A percentile compares a stretch with the other conserved stretches of the same genome.
Evolutionary conservation across 306 rosid genomes (phyloP).

Genomic region (Rosa persica): DNA sequence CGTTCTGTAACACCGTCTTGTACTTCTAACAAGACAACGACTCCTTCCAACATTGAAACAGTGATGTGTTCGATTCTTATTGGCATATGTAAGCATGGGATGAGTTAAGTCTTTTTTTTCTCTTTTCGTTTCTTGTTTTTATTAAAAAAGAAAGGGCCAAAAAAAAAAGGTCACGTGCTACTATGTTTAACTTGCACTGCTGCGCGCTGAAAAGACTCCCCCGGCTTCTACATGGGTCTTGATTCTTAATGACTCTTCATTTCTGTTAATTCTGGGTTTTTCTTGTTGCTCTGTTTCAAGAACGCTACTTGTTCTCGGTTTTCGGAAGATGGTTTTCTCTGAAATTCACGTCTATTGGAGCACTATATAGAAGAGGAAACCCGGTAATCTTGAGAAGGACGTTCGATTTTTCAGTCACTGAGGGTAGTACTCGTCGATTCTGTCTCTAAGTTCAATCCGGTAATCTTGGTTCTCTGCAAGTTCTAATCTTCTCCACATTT

Average conservation of each 20-base stretch:
- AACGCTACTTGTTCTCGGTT: not conserved
- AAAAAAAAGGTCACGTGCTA: too few relatives aligned
- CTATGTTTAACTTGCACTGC: too few relatives aligned
- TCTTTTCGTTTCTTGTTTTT: too few relatives aligned
- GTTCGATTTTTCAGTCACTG: constrained; percentile 45
- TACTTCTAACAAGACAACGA: too few relatives aligned
- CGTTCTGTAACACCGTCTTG: too few relatives aligned
- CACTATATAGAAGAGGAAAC: not conserved
- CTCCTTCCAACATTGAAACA: too few relatives aligned
- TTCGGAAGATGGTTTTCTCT: constrained; percentile 3
- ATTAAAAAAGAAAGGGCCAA: too few relatives aligned
- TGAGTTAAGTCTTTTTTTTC: too few relatives aligned
- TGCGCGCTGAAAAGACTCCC: too few relatives aligned
- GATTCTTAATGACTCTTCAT: not conserved
- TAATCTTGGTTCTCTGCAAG: not conserved
- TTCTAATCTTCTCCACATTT: not conserved
- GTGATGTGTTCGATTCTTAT: too few relatives aligned
- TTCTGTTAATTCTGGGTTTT: not conserved
- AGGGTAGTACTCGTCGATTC: constrained; percentile 33
- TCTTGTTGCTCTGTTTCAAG: not conserved
- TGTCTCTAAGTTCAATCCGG: constrained; percentile 8
- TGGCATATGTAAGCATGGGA: too few relatives aligned
- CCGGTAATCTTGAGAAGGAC: constrained; percentile 27
- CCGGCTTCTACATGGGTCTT: not conserved
- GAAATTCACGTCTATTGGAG: constrained; percentile 33